These are phyloP conservation scores for Magnusiomyces tetraspermus DNA, from an alignment of 1,139 yeast species.

Conservation along the genomic window DNA sequence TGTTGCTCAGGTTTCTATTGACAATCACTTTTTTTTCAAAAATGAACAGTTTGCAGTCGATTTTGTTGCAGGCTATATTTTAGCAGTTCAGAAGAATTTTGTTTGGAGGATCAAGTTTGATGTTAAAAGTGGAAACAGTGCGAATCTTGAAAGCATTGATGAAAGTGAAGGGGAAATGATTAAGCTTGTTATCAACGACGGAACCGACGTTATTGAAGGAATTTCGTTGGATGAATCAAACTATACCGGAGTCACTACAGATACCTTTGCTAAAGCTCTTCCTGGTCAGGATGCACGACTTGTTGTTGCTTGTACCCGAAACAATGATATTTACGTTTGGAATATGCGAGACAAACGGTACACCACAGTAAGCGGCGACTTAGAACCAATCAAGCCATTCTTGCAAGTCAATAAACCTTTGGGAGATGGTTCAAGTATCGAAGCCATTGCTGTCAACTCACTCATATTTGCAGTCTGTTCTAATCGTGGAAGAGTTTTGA, in stretches of 20 bases:
- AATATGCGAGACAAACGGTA: conserved; percentile 39
- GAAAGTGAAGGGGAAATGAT: neutral
- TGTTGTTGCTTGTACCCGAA: conserved; percentile 18
- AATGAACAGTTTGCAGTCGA: conserved; percentile 18
- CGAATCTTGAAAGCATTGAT: neutral
- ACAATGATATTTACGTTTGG: conserved; percentile 30
- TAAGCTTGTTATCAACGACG: neutral
- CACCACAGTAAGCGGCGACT: no score
- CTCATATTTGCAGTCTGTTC: conserved; percentile 51
- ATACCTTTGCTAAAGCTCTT: neutral
- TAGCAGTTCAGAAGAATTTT: conserved; percentile 16
- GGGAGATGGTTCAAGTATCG: conserved; percentile 30
- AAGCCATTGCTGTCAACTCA: conserved; percentile 35
- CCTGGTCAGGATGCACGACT: neutral
- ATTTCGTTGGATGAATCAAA: conserved; percentile 7
- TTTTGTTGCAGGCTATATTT: conserved; percentile 19
- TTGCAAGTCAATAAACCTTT: conserved; percentile 26
- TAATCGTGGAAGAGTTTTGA: conserved; percentile 50
- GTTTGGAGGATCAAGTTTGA: conserved; percentile 15
- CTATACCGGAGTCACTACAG: conserved; percentile 3
- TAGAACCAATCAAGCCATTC: conserved; percentile 24
- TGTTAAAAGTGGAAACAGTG: no score
- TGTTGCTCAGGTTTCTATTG: conserved; percentile 12
- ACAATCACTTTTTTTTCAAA: neutral
- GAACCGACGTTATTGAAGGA: conserved; percentile 1